A percentile compares a stretch with the other conserved stretches of the same genome.
Evolutionary conservation across 2,329 filamentous ascomycete species (phyloP).

Genomic region (Penicillium oxalicum): DNA sequence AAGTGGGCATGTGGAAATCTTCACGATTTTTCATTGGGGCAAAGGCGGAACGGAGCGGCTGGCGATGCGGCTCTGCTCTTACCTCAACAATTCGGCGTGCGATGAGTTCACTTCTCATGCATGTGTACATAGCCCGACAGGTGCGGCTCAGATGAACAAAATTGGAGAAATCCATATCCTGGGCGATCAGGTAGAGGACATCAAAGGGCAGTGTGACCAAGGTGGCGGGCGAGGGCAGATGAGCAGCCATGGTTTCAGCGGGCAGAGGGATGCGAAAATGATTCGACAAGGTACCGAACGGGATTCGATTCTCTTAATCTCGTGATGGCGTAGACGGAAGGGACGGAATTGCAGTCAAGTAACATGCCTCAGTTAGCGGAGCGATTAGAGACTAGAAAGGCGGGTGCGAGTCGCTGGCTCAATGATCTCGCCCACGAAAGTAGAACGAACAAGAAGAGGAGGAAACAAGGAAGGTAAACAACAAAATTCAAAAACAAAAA

Average conservation of each 20-base stretch:
- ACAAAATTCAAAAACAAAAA: no score
- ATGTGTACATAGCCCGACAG: slow-evolving; percentile 47
- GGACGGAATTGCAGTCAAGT: no score
- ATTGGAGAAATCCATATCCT: slow-evolving; percentile 52
- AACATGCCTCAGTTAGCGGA: no score
- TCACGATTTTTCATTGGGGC: background rate
- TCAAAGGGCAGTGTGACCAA: slow-evolving; percentile 56
- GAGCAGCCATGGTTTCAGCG: background rate
- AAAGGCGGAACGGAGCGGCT: background rate
- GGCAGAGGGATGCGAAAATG: background rate
- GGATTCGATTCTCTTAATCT: no score
- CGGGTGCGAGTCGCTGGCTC: no score
- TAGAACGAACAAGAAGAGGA: no score
- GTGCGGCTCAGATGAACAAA: slow-evolving; percentile 52
- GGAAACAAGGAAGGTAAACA: no score
- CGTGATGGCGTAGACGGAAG: no score
- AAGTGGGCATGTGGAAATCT: background rate
- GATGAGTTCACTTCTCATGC: slow-evolving; percentile 51
- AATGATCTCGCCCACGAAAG: no score
- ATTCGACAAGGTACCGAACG: no score
- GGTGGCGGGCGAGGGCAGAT: slow-evolving; percentile 12
- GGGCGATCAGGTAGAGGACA: slow-evolving; percentile 55
- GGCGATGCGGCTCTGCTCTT: slow-evolving; percentile 3
- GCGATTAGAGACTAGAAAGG: no score
- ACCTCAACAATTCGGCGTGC: slow-evolving; percentile 57